Percentiles rank a stretch among this genome's conserved stretches.
Evolutionary conservation across 1,284 basidiomycete genomes (phyloP).

Genomic region (Amylostereum areolatum): DNA sequence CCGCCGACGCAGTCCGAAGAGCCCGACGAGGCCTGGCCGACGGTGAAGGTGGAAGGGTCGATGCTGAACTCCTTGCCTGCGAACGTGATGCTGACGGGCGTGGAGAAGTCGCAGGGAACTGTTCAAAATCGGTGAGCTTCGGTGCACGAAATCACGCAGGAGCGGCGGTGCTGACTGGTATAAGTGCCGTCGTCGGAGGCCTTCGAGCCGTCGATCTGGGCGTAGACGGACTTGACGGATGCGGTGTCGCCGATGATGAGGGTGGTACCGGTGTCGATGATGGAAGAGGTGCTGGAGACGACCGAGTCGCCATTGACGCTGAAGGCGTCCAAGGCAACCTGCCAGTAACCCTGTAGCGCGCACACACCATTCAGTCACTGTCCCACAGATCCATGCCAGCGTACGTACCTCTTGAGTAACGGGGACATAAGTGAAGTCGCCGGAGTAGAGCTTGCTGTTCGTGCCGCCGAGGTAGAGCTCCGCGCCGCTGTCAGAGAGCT

Average conservation of each 20-base stretch:
- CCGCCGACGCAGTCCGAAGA: conserved; percentile 14
- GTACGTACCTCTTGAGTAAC: conserved; percentile 15
- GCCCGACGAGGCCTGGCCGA: conserved; percentile 14
- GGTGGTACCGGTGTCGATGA: conserved; percentile 5
- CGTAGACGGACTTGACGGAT: not conserved
- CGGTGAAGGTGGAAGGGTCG: conserved; percentile 18
- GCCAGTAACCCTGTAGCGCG: conserved; percentile 18
- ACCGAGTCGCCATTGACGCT: conserved; percentile 10
- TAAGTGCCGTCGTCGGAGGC: conserved; percentile 4
- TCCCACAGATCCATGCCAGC: not conserved
- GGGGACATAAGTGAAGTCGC: conserved; percentile 16
- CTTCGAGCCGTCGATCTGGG: not conserved
- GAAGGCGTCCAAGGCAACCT: conserved; percentile 15
- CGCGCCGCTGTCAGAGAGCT: conserved; percentile 12
- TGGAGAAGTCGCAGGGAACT: conserved; percentile 19
- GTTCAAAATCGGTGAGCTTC: not conserved
- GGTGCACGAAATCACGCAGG: not conserved
- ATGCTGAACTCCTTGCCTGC: conserved; percentile 15
- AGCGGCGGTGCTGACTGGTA: conserved; percentile 1
- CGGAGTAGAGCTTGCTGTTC: conserved; percentile 13
- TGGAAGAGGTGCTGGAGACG: conserved; percentile 3
- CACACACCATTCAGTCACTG: not conserved
- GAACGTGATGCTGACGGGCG: conserved; percentile 18
- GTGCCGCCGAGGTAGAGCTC: conserved; percentile 37
- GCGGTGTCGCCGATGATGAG: conserved; percentile 5